phyloP scores from a whole-genome alignment of 2,329 filamentous ascomycete genomes.

The Fusarium buxicola region DNA sequence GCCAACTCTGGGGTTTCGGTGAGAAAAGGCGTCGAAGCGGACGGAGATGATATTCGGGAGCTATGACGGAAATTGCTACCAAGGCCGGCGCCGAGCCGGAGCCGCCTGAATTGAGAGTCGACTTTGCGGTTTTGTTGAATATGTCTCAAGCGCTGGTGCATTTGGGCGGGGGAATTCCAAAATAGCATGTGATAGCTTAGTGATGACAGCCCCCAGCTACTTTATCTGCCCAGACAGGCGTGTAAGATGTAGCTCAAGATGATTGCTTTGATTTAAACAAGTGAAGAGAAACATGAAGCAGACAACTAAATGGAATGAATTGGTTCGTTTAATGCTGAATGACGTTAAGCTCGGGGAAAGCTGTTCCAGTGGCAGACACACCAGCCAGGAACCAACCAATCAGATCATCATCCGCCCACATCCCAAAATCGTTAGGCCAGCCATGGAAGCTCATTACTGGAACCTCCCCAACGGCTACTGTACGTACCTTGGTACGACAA shows the following conservation, averaged over 20 bases:
- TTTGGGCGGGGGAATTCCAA: background rate
- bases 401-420: constrained; percentile 2
- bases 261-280: background rate
- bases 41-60: constrained; percentile 7
- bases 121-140: constrained; percentile 14
- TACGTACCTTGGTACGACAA: constrained; percentile 19
- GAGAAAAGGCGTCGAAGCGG: constrained; percentile 22
- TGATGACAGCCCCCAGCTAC: too few species aligned
- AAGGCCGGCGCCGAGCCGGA: background rate
- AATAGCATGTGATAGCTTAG: constrained; percentile 9
- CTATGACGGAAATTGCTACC: constrained; percentile 5
- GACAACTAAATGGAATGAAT: too few species aligned
- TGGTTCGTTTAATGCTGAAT: background rate
- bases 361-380: constrained; percentile 3
- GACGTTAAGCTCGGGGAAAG: background rate
- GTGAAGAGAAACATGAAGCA: background rate
- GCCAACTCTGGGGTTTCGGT: constrained; percentile 26
- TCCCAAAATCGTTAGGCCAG: constrained; percentile 32
- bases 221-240: too few species aligned
- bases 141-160: background rate
- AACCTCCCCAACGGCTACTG: constrained; percentile 26
- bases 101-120: background rate
- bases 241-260: too few species aligned
- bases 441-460: constrained; percentile 9
- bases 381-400: constrained; percentile 29